Conservation (phyloP, 371 early-diverging fungal genomes). For the Rozella allomycis region DNA sequence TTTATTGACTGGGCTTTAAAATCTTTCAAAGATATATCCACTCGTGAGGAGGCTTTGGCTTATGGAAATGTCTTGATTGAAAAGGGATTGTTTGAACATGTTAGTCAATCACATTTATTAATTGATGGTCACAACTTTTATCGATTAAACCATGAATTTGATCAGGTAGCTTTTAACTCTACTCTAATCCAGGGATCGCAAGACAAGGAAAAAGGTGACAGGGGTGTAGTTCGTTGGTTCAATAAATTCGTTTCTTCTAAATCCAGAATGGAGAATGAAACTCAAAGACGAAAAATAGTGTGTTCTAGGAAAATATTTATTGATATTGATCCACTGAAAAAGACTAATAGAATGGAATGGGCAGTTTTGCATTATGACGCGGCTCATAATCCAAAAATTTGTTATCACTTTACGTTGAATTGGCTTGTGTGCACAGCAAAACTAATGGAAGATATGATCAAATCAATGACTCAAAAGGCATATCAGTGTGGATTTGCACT, state of each 20-base stretch:
- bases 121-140: constrained; percentile 86
- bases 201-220: constrained; percentile 11
- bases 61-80: constrained; percentile 57
- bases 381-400: constrained; percentile 56
- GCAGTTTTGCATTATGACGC: constrained; percentile 77
- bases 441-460: constrained; percentile 64
- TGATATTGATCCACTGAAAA: constrained; percentile 49
- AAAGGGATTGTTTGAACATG: constrained; percentile 54
- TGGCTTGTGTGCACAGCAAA: constrained; percentile 87
- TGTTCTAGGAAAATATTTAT: constrained; percentile 43
- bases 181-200: too few species aligned
- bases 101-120: constrained; percentile 42
- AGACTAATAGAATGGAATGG: constrained; percentile 51
- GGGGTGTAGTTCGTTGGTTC: constrained; percentile 9
- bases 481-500: constrained; percentile 70
- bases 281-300: too few species aligned
- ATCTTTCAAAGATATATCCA: constrained; percentile 50
- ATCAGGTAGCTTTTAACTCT: too few species aligned
- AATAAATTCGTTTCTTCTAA: too few species aligned
- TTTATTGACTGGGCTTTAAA: constrained; percentile 71
- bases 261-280: too few species aligned
- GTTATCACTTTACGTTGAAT: constrained; percentile 78
- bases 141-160: constrained; percentile 38
- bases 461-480: constrained; percentile 56
- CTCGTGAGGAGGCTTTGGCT: constrained; percentile 55